phyloP scores from a whole-genome alignment of 164 flowering plant genomes.

The Magnolia sinica region DNA sequence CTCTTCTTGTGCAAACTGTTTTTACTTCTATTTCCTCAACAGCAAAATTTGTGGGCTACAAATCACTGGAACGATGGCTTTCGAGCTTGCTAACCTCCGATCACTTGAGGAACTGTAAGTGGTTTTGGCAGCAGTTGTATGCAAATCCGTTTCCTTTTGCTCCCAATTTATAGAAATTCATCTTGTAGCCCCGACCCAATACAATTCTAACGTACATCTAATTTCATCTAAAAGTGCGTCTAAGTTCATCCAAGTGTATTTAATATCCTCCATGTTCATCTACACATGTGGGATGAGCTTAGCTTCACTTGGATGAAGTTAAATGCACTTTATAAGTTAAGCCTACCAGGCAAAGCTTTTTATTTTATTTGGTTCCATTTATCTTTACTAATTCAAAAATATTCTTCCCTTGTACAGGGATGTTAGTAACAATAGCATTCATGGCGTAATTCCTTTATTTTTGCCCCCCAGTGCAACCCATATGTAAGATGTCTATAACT shows the following conservation, averaged over 20 bases:
- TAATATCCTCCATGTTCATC: neutral
- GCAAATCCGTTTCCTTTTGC: neutral
- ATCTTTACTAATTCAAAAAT: too few relatives aligned
- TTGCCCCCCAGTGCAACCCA: conserved; percentile 68
- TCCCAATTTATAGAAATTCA: too few relatives aligned
- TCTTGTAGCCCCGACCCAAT: too few relatives aligned
- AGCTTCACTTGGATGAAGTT: too few relatives aligned
- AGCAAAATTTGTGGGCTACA: conserved; percentile 56
- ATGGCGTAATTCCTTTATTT: conserved; percentile 56
- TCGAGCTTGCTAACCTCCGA: conserved; percentile 45
- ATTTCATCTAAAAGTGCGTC: neutral
- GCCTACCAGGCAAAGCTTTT: too few relatives aligned
- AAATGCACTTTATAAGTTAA: too few relatives aligned
- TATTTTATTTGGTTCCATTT: too few relatives aligned
- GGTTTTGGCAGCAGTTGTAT: neutral
- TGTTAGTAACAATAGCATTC: conserved; percentile 57
- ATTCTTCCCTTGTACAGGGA: conserved; percentile 38
- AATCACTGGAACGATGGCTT: conserved; percentile 53
- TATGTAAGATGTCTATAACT: conserved; percentile 40
- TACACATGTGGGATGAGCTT: too few relatives aligned
- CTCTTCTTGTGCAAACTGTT: neutral
- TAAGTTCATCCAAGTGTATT: neutral
- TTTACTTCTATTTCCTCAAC: conserved; percentile 7
- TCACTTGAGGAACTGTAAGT: conserved; percentile 67
- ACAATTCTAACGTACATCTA: too few relatives aligned